A percentile compares a stretch with the other conserved stretches of the same genome.
Evolutionary conservation across 2,329 filamentous ascomycete species (phyloP).

Genomic region (Fusarium compactum): DNA sequence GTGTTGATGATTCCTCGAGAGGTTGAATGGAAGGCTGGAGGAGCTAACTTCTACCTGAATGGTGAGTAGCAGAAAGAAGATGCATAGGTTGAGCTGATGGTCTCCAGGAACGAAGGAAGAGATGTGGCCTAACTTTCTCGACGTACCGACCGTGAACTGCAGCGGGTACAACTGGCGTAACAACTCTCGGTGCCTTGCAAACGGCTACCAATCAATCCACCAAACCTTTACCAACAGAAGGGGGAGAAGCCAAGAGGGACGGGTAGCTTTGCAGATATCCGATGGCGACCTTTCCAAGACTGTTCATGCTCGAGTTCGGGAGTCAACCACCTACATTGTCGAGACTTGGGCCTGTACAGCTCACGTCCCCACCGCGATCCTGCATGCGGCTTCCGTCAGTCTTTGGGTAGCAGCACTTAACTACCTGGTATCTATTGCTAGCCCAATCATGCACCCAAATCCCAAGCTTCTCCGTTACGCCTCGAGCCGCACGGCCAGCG

Average conservation of each 20-base stretch:
- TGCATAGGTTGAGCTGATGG: no score
- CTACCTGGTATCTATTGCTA: neutral
- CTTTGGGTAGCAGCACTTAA: neutral
- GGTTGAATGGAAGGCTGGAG: neutral
- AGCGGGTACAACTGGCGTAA: neutral
- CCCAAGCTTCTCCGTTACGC: neutral
- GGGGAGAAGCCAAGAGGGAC: neutral
- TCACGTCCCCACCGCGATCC: neutral
- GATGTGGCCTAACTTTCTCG: neutral
- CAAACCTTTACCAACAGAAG: neutral
- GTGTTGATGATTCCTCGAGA: neutral
- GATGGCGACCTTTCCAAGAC: neutral
- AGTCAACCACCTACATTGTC: accelerated
- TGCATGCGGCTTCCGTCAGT: neutral
- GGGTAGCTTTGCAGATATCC: neutral
- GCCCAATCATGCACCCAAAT: neutral
- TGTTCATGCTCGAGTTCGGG: neutral
- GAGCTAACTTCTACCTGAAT: neutral
- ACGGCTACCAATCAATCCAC: neutral
- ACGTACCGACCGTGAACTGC: neutral
- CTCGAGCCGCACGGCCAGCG: neutral
- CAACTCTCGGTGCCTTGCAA: neutral
- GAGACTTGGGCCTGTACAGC: neutral
- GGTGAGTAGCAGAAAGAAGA: no score
- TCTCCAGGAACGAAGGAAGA: neutral